Percentiles rank a stretch among this genome's conserved stretches.
phyloP scores from a whole-genome alignment of 2,329 filamentous ascomycete genomes.

The Pseudopithomyces maydicus region DNA sequence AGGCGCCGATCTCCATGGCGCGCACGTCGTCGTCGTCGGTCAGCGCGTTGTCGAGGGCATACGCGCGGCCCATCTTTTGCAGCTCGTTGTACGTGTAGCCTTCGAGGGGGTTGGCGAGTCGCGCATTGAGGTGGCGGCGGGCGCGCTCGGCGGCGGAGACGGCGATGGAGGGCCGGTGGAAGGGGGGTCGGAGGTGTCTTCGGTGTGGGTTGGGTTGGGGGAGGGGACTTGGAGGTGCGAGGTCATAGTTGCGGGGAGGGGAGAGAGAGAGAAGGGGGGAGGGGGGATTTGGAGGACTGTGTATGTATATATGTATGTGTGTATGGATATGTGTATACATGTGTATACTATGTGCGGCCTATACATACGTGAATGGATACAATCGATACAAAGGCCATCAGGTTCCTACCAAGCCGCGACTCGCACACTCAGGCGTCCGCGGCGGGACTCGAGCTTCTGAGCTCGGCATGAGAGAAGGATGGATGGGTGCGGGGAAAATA shows the following conservation, averaged over 20 bases:
- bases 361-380: too few species aligned
- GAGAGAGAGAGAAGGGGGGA: too few species aligned
- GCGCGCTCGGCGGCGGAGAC: constrained; percentile 45
- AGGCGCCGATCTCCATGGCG: constrained; percentile 35
- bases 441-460: not conserved
- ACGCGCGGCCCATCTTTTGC: constrained; percentile 61
- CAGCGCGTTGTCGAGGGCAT: constrained; percentile 59
- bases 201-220: constrained; percentile 15
- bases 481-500: not conserved
- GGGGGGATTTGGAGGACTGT: too few species aligned
- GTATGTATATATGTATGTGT: too few species aligned
- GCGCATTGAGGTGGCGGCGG: constrained; percentile 50
- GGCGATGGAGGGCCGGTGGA: constrained; percentile 25
- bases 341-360: too few species aligned
- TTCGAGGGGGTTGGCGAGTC: constrained; percentile 59
- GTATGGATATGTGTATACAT: too few species aligned
- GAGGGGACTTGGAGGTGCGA: constrained; percentile 1
- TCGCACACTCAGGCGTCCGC: not conserved
- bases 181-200: constrained; percentile 13
- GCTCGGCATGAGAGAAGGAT: not conserved
- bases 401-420: not conserved
- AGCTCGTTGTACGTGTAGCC: constrained; percentile 58
- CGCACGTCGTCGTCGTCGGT: constrained; percentile 36
- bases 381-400: not conserved
- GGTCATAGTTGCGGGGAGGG: not conserved